Base-by-base conservation (phyloP, 352 stramenopile species). In the Globisporangium ultimum region DNA sequence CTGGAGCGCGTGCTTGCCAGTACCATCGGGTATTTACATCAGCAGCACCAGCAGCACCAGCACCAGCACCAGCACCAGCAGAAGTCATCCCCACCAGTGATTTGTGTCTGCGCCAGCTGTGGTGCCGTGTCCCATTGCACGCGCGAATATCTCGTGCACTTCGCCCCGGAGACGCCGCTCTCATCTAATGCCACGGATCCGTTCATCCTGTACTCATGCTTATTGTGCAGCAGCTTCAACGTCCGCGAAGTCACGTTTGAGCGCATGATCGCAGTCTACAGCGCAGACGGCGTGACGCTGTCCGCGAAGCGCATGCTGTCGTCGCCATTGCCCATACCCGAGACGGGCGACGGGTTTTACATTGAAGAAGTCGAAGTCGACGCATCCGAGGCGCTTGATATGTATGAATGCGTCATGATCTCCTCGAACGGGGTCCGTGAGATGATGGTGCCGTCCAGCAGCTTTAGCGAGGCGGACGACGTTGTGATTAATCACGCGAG, bases 221-320 rank as follows among this genome's bases (percentile, higher is more conserved):
- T 89, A 55, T 53, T 94, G 6, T 94, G 85, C 51, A 73, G 62
- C 20, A 93, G 80, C 48, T 70, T 64, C 60, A 91, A 94, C 48
- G 77, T 92, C 3, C 80, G 85, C 9, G 85, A 94, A 55, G 59
- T 74, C 38, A 71, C 72, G 10, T 72, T 70, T 34, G 84, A 91
- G 28, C 80, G 78, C 22, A 70, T 94, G 51, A 48, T 78, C 14
- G 64, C 63, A 18, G 60, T 83, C 20, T 88, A 79, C 62, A 61
- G 59, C 1, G 67, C 67, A 12, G 78, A 89, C 49, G 78, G 70
- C 6, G 65, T 88, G 38, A 48, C 58, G 1, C 61, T 85, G 17
- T 64, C 68, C 18, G 76, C 73, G 24, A 75, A 68, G 20, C 74
- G 67, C 9, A 58, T 61, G 43, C 38, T 76, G 9, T 18, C 76